Evolutionary conservation across 805 yeast species (phyloP).

Genomic region (Candida lessepsii): DNA sequence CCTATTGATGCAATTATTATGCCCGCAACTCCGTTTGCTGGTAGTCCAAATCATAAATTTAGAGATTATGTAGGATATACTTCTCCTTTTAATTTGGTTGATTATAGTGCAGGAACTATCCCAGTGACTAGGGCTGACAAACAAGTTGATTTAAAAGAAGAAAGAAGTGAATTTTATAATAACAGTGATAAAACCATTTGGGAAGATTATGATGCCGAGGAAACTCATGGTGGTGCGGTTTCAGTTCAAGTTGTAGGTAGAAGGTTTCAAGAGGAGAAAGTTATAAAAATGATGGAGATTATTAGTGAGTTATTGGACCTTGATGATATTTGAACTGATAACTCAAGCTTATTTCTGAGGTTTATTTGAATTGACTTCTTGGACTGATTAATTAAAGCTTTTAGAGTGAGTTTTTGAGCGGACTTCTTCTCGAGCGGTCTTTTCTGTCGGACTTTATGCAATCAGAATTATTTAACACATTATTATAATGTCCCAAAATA

Average conservation of each 20-base stretch:
- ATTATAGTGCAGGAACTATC: constrained; percentile 61
- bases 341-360: no score
- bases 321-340: constrained; percentile 2
- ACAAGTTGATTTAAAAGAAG: constrained; percentile 34
- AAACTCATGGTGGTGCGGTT: constrained; percentile 53
- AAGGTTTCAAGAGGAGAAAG: constrained; percentile 57
- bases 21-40: constrained; percentile 66
- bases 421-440: no score
- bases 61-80: constrained; percentile 62
- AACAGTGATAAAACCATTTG: constrained; percentile 48
- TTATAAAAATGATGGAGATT: constrained; percentile 45
- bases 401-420: no score
- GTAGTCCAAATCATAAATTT: constrained; percentile 63
- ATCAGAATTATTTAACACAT: no score
- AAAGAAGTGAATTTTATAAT: constrained; percentile 39
- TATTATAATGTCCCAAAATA: no score
- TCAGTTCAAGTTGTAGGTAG: constrained; percentile 53
- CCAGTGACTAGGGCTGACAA: constrained; percentile 56
- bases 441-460: no score
- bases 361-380: no score
- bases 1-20: constrained; percentile 44
- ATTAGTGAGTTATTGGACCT: constrained; percentile 15
- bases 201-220: constrained; percentile 46
- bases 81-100: constrained; percentile 67
- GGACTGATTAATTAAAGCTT: neutral